Evolutionary conservation across 140 eudicot species (phyloP).

Genomic region (Cichorium intybus): DNA sequence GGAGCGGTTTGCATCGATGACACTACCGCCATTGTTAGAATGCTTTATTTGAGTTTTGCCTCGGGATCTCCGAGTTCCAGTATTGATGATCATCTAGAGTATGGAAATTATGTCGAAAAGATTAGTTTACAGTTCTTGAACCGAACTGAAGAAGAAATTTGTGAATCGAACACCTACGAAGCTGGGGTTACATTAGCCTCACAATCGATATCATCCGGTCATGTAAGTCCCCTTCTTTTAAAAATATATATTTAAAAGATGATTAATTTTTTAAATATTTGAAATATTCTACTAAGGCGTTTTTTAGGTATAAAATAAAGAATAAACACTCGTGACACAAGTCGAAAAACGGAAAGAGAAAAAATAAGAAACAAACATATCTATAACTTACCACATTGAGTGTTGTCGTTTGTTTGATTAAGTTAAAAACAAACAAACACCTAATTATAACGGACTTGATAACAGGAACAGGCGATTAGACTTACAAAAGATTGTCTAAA

Average conservation of each 20-base stretch:
- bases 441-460: too few relatives aligned
- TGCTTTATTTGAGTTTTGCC: slow-evolving; percentile 55
- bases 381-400: too few relatives aligned
- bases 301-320: too few relatives aligned
- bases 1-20: slow-evolving; percentile 81
- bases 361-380: too few relatives aligned
- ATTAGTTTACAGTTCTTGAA: slow-evolving; percentile 49
- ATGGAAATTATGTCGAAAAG: slow-evolving; percentile 49
- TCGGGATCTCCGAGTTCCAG: slow-evolving; percentile 48
- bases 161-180: slow-evolving; percentile 64
- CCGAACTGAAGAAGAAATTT: slow-evolving; percentile 38
- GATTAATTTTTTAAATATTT: neutral
- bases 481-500: slow-evolving; percentile 61
- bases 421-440: neutral
- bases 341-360: too few relatives aligned
- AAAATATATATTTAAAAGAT: neutral
- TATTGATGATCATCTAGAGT: slow-evolving; percentile 69
- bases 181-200: slow-evolving; percentile 72
- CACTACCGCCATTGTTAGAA: slow-evolving; percentile 41
- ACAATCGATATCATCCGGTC: slow-evolving; percentile 43
- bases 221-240: slow-evolving; percentile 31
- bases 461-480: slow-evolving; percentile 47
- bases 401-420: too few relatives aligned
- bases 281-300: too few relatives aligned
- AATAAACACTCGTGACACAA: too few relatives aligned